Conservation (phyloP, 805 yeast species). For the Lipomyces orientalis region DNA sequence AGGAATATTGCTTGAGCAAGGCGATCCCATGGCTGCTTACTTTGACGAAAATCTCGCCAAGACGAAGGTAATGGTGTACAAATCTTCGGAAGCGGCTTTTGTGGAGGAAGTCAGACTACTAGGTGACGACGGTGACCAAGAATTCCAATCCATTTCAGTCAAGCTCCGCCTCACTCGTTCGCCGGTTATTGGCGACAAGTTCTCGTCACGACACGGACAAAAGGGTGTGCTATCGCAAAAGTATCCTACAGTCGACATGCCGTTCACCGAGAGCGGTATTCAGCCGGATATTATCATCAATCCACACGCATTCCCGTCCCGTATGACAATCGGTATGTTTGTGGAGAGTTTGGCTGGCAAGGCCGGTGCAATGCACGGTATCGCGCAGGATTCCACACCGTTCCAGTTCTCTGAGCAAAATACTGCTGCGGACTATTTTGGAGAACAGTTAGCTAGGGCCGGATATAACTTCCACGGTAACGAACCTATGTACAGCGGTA, state of each 20-base stretch:
- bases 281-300: constrained; percentile 97
- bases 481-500: constrained; percentile 99
- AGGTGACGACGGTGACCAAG: constrained; percentile 82
- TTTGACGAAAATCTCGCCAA: constrained; percentile 89
- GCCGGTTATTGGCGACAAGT: constrained; percentile 96
- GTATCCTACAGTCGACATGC: constrained; percentile 98
- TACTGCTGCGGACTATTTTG: constrained; percentile 97
- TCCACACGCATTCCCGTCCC: constrained; percentile 99
- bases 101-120: constrained; percentile 93
- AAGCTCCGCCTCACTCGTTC: constrained; percentile 90
- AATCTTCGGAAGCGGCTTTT: constrained; percentile 91
- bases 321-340: constrained; percentile 99
- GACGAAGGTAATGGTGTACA: constrained; percentile 90
- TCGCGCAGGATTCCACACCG: constrained; percentile 96
- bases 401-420: constrained; percentile 91
- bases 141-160: constrained; percentile 82
- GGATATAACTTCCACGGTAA: constrained; percentile 98
- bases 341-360: constrained; percentile 98
- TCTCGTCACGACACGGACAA: constrained; percentile 97
- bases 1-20: constrained; percentile 88
- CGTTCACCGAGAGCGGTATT: constrained; percentile 93
- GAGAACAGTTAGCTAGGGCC: constrained; percentile 83
- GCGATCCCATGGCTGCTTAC: constrained; percentile 94
- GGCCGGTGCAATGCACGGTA: constrained; percentile 97
- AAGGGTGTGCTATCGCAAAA: constrained; percentile 98